Conservation (phyloP, 108 stramenopile genomes). For the Fistulifera solaris region DNA sequence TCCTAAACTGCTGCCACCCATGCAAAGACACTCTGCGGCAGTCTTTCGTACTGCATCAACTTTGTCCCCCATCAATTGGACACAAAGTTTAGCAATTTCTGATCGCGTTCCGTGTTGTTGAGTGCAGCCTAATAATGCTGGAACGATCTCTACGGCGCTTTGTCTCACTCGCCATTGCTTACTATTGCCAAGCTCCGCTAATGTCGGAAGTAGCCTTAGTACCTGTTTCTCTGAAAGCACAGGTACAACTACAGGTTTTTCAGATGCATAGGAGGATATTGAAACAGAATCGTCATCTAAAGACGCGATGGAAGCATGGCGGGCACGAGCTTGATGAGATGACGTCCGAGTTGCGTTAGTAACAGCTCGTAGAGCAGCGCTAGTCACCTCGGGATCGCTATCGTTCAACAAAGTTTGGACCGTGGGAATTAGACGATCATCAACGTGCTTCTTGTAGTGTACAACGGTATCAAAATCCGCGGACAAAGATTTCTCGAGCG, state of each 20-base stretch:
- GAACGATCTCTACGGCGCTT: conserved; percentile 88
- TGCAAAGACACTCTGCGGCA: conserved; percentile 77
- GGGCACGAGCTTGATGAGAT: conserved; percentile 18
- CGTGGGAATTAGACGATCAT: conserved; percentile 74
- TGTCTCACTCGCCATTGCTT: conserved; percentile 84
- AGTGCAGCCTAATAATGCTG: conserved; percentile 80
- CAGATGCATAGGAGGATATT: conserved; percentile 59
- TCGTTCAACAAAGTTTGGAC: conserved; percentile 81
- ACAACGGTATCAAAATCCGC: conserved; percentile 13
- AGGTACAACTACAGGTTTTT: conserved; percentile 77
- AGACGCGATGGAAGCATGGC: conserved; percentile 20
- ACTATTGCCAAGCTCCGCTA: conserved; percentile 73
- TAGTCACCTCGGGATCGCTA: conserved; percentile 76
- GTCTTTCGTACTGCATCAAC: conserved; percentile 79
- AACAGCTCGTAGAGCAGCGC: conserved; percentile 80
- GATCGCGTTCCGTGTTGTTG: conserved; percentile 65
- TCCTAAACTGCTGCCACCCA: conserved; percentile 74
- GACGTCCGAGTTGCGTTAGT: conserved; percentile 74
- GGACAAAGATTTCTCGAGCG: conserved; percentile 3
- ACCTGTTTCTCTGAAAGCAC: conserved; percentile 81
- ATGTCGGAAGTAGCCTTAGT: conserved; percentile 68
- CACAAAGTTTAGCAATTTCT: conserved; percentile 71
- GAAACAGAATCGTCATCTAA: conserved; percentile 63
- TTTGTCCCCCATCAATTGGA: conserved; percentile 64
- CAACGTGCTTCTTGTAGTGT: conserved; percentile 70